Evolutionary conservation across 75 land plant species (phyloP).

Genomic region (Azolla pinnata): DNA sequence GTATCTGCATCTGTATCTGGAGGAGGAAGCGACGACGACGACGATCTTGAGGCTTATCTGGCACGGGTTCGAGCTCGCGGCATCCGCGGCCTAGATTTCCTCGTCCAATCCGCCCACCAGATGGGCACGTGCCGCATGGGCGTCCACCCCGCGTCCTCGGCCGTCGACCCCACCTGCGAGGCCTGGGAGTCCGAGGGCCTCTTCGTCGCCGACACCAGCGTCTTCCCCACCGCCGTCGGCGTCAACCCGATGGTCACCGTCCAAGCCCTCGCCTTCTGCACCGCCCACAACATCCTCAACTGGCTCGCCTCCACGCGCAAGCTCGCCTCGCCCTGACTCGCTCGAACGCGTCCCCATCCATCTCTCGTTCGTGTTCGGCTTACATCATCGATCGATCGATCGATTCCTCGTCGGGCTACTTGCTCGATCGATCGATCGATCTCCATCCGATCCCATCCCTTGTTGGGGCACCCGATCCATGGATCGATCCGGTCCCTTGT

Average conservation of each 20-base stretch:
- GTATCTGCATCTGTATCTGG: too few relatives aligned
- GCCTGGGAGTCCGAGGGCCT: slow-evolving; percentile 20
- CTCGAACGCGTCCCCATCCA: too few relatives aligned
- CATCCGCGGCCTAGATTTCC: slow-evolving; percentile 11
- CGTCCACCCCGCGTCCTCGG: background rate
- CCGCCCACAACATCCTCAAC: slow-evolving; percentile 28
- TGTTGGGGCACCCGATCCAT: too few relatives aligned
- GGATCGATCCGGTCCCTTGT: too few relatives aligned
- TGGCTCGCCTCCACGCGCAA: too few relatives aligned
- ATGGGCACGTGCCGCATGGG: slow-evolving; percentile 31
- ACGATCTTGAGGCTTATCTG: slow-evolving; percentile 44
- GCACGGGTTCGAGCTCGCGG: slow-evolving; percentile 28
- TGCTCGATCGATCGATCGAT: too few relatives aligned
- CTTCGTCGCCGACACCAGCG: slow-evolving; percentile 17
- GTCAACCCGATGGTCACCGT: slow-evolving; percentile 25
- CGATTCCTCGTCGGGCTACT: too few relatives aligned
- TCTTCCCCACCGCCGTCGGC: slow-evolving; percentile 20
- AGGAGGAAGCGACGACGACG: background rate
- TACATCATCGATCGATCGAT: too few relatives aligned
- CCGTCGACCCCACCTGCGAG: slow-evolving; percentile 14
- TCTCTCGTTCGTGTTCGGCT: too few relatives aligned
- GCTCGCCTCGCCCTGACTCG: too few relatives aligned
- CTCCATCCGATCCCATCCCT: too few relatives aligned
- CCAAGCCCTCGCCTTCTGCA: slow-evolving; percentile 20
- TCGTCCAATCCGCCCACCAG: slow-evolving; percentile 11